Evolutionary conservation across 208 protist species (phyloP).

Genomic region (Crithidia acanthocephali): DNA sequence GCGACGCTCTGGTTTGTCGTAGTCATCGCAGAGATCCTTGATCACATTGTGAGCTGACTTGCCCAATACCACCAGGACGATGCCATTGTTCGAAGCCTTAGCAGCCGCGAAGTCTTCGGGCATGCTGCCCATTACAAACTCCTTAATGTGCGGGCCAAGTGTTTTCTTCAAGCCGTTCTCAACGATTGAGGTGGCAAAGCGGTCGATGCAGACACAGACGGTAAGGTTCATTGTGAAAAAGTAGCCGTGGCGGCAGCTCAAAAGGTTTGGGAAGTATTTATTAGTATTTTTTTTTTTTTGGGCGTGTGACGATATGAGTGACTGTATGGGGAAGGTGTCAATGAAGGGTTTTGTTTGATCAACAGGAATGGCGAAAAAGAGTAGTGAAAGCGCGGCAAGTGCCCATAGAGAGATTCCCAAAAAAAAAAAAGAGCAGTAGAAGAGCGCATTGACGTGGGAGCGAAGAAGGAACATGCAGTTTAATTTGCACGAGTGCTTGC

Average conservation of each 20-base stretch:
- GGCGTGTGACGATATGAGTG: too few species aligned
- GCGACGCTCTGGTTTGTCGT: constrained; percentile 44
- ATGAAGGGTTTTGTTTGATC: too few species aligned
- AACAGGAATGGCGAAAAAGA: too few species aligned
- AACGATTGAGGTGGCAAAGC: neutral
- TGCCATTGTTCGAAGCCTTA: neutral
- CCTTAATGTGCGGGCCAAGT: neutral
- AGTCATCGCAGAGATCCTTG: constrained; percentile 36
- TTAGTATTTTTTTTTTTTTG: too few species aligned
- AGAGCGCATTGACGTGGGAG: too few species aligned
- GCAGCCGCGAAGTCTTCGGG: neutral
- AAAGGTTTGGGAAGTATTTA: too few species aligned
- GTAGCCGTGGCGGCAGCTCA: neutral
- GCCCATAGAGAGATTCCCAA: too few species aligned
- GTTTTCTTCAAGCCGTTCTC: neutral
- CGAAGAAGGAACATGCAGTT: too few species aligned
- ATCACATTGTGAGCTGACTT: neutral
- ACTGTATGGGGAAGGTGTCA: too few species aligned
- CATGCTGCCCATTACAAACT: neutral
- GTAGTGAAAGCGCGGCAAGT: too few species aligned
- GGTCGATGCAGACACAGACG: neutral
- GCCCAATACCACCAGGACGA: neutral
- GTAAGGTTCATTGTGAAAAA: neutral
- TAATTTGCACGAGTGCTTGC: too few species aligned
- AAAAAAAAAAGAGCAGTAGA: too few species aligned